Base-by-base conservation (phyloP, 768 basidiomycete species). In the Lepiota brunneoincarnata region DNA sequence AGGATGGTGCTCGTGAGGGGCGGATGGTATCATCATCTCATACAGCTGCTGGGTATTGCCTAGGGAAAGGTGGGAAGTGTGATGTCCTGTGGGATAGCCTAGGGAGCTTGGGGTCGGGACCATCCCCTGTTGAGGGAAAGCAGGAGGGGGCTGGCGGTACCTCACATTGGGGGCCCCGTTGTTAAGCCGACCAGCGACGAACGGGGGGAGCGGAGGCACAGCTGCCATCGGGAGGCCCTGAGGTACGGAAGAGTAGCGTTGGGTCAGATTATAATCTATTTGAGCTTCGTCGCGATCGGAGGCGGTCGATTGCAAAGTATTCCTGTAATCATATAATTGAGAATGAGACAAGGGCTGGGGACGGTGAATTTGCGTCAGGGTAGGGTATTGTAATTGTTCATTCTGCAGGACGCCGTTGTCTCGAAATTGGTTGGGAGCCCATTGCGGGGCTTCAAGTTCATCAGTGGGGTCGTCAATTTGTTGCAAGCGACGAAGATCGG, bases 21-120 rank as follows among this genome's bases (percentile, higher is more conserved):
- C 64, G n/a, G 76, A 78, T 38, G 81, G 80, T 44, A 83, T 70
- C 80, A 91, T 87, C 85, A 89, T 87, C 63, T 90, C 88, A 61
- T 90, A 91, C 49, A 90, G 62, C 62, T 89, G 88, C 61, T 90
- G 89, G 24, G 87, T 79, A 63, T 80, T 87, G 55, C 84, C 86
- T 49, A 90, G 72, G 10, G 87, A 84, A 51, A 89, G 76, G 58
- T 87, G 85, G 14, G 84, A 73, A n/a, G 82, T 78, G 62, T 87
- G 84, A 36, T 75, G 72, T 38, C 69, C 70, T n/a, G 69, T 69
- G 21, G 75, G 67, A 63, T 84, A 87, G 54, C 71, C 75, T 58
- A 86, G 73, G 50, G 75, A 70, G 11, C 79, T 75, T 12, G 82
- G 79, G 51, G 73, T 83, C 9, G 81, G 77, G 43, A 82, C 62